Base-by-base conservation (phyloP, 2,329 filamentous ascomycete genomes). In the Diaporthe citri region DNA sequence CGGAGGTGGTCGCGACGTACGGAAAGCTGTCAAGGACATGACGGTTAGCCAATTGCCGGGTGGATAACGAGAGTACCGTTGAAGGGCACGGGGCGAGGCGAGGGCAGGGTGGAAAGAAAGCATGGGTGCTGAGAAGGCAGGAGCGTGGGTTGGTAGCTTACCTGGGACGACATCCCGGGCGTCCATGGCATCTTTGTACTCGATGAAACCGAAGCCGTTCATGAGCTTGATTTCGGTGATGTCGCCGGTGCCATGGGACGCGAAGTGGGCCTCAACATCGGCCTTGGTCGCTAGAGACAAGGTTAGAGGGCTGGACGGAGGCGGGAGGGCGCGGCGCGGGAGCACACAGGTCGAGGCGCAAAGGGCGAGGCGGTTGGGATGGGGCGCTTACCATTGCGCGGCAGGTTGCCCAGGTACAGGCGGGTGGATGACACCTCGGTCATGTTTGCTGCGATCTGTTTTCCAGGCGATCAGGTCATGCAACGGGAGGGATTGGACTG, bases 151-250 rank as follows among this genome's bases (percentile, higher is more conserved):
- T 34, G 28, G 22, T 41, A 64, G 82, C 93, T 88, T 91, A 98
- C 97, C 96, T 86, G 97, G 97, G 82, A 99, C 97, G 78, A 99
- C 96, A 87, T 99, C 97, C 83, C 96, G 94, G 80, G 97, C 97
- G 87, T 99, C 97, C 94, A 98, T 95, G 75, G 95, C 92, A 87
- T 98, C 97, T 86, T 98, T 97, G 87, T 98, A 99, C 86, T 99
- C 97, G 84, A 99, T 98, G 89, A 99, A 99, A 84, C 97, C 97
- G 84, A 99, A 99, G 82, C 97, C 97, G 84, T 98, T 98, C 97
- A 99, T 99, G 78, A 99, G 92, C 89, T 99, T 99, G 88, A 99
- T 96, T 88, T 99, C 97, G 80, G 94, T 97, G 84, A 99, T 98
- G 85, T 98, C 95, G 85, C 97, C 97, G 80, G 95, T 96, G 83